phyloP scores from a whole-genome alignment of 2,329 filamentous ascomycete genomes.

The Claviceps sp. region DNA sequence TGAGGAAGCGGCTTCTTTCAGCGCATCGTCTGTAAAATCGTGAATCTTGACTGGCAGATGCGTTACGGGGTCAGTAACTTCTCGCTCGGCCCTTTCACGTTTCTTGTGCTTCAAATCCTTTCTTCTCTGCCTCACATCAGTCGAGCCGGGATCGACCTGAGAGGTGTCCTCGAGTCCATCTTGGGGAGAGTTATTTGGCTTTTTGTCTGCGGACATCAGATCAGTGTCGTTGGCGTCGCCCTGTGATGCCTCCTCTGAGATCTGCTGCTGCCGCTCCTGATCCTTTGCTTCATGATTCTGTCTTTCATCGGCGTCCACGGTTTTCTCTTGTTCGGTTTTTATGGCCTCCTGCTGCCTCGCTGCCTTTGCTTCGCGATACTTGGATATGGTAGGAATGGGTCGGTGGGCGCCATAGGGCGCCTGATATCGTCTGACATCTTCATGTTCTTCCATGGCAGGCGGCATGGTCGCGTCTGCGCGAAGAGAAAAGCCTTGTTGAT shows the following conservation, averaged over 20 bases:
- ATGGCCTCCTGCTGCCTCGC: slow-evolving; percentile 28
- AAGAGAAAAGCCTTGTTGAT: background rate
- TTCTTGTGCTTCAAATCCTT: slow-evolving; percentile 33
- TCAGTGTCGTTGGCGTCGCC: slow-evolving; percentile 1
- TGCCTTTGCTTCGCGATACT: slow-evolving; percentile 32
- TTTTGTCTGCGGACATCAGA: slow-evolving; percentile 6
- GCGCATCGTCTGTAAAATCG: slow-evolving; percentile 51
- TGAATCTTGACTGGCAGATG: slow-evolving; percentile 56
- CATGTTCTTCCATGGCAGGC: slow-evolving; percentile 21
- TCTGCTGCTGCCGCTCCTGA: background rate
- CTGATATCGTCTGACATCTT: slow-evolving; percentile 24
- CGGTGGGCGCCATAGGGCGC: slow-evolving; percentile 28
- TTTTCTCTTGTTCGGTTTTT: slow-evolving; percentile 14
- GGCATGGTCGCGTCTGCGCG: slow-evolving; percentile 16
- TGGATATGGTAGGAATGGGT: slow-evolving; percentile 35
- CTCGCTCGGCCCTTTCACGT: slow-evolving; percentile 33
- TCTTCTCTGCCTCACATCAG: slow-evolving; percentile 32
- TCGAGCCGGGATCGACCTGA: slow-evolving; percentile 20
- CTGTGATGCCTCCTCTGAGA: background rate
- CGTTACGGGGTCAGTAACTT: slow-evolving; percentile 61
- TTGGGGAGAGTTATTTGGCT: slow-evolving; percentile 8
- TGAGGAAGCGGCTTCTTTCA: slow-evolving; percentile 24
- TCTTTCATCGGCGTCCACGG: slow-evolving; percentile 1
- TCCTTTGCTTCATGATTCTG: background rate
- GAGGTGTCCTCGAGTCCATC: slow-evolving; percentile 20